These are phyloP conservation scores for Chenopodium berlandieri DNA, from an alignment of 148 eudicot species.

Conservation along the genomic window DNA sequence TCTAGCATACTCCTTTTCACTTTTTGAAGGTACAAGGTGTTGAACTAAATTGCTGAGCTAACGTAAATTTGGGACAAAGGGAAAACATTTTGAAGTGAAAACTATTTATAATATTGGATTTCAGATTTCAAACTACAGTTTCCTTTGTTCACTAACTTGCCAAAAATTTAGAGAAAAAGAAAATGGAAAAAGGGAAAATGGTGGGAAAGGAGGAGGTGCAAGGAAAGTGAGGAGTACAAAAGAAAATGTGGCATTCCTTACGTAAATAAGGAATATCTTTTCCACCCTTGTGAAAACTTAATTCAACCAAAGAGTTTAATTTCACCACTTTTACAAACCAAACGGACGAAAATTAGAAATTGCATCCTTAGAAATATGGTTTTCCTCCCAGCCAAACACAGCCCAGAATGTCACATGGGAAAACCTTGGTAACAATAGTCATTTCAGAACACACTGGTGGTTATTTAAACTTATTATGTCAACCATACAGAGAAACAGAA, in stretches of 20 bases:
- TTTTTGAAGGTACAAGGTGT: neutral
- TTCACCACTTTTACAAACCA: neutral
- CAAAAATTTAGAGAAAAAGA: neutral
- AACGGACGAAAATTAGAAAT: neutral
- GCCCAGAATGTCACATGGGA: neutral
- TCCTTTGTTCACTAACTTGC: neutral
- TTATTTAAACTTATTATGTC: neutral
- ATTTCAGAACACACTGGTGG: neutral
- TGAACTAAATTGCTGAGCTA: neutral
- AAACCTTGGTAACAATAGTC: neutral
- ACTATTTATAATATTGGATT: too few relatives aligned
- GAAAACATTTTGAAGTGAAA: neutral
- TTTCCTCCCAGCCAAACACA: neutral
- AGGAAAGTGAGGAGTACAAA: neutral
- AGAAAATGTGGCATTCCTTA: neutral
- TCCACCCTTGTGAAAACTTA: neutral
- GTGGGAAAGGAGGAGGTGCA: neutral
- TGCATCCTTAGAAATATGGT: neutral
- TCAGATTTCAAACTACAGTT: neutral
- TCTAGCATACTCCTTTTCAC: neutral
- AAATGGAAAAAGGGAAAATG: too few relatives aligned
- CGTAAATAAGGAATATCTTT: neutral
- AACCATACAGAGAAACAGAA: neutral
- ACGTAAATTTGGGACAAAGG: neutral
- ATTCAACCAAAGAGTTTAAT: neutral